Conservation (phyloP, 2,329 filamentous ascomycete species). For the Zymoseptoria passerinii region DNA sequence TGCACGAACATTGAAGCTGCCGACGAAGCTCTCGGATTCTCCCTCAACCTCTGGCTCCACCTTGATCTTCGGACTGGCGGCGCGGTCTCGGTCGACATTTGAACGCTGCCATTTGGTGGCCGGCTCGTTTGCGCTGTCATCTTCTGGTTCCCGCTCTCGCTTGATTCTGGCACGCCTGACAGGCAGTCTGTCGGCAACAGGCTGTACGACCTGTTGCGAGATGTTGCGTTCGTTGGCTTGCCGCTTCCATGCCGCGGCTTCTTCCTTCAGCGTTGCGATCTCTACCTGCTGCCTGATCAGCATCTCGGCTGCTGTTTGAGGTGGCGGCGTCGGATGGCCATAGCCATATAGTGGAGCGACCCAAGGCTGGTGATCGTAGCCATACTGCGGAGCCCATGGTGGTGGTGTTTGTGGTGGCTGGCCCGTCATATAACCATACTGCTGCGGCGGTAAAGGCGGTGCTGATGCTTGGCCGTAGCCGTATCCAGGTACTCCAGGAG, state of each 20-base stretch:
- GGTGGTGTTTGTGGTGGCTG: neutral
- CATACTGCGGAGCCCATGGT: neutral
- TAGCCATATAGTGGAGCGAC: neutral
- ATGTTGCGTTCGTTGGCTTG: neutral
- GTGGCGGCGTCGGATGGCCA: too few species aligned
- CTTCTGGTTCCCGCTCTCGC: neutral
- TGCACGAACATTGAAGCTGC: too few species aligned
- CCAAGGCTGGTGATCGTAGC: neutral
- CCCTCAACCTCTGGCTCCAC: neutral
- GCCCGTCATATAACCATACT: neutral
- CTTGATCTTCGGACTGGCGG: neutral
- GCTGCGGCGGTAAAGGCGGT: neutral
- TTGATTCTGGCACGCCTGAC: neutral
- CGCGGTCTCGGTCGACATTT: neutral
- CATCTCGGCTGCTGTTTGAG: neutral
- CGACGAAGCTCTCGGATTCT: too few species aligned
- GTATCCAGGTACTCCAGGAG: neutral
- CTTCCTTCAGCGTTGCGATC: neutral
- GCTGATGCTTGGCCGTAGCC: neutral
- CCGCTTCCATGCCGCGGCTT: neutral
- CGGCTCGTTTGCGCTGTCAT: neutral
- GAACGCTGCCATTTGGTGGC: neutral
- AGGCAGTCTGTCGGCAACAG: neutral
- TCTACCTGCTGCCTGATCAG: neutral
- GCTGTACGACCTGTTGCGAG: neutral